These are phyloP conservation scores for Leishmania tropica DNA, from an alignment of 208 protist species.

Conservation along the genomic window DNA sequence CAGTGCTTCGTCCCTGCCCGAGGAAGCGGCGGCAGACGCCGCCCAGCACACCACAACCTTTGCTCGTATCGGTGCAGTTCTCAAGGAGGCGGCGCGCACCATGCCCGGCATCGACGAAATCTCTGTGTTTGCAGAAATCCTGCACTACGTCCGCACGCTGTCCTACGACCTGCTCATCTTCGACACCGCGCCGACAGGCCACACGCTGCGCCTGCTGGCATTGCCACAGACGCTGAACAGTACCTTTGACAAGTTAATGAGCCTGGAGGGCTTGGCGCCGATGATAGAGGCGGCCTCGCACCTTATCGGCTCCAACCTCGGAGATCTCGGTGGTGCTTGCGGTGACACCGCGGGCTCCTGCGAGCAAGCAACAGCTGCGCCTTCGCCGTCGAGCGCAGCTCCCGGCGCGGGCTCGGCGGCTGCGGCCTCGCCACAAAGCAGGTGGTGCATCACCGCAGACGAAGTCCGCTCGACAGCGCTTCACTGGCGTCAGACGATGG, in stretches of 20 bases:
- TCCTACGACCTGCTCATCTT: conserved; percentile 98
- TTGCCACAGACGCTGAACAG: conserved; percentile 82
- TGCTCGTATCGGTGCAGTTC: conserved; percentile 36
- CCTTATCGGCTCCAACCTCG: conserved; percentile 22
- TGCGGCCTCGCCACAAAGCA: background rate
- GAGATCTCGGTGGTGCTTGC: background rate
- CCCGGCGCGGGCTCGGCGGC: background rate
- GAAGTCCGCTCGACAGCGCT: conserved; percentile 31
- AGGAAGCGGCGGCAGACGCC: background rate
- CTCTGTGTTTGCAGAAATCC: conserved; percentile 96
- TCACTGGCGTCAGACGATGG: conserved; percentile 44
- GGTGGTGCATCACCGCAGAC: conserved; percentile 12
- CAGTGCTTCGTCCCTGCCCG: background rate
- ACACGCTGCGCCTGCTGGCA: conserved; percentile 96
- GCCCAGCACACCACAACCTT: conserved; percentile 22
- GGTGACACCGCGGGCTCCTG: background rate
- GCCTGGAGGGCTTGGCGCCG: conserved; percentile 47
- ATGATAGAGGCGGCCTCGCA: conserved; percentile 45
- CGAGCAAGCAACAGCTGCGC: background rate
- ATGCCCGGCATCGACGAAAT: conserved; percentile 99
- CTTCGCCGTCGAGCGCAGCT: background rate
- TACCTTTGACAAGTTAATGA: conserved; percentile 52
- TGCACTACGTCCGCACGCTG: conserved; percentile 87
- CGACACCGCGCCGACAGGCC: conserved; percentile 99
- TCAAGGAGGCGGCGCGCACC: conserved; percentile 57